Percentiles rank a stretch among this genome's conserved stretches.
phyloP scores from a whole-genome alignment of 2,329 filamentous ascomycete genomes.

The Diaporthe ilicicola region DNA sequence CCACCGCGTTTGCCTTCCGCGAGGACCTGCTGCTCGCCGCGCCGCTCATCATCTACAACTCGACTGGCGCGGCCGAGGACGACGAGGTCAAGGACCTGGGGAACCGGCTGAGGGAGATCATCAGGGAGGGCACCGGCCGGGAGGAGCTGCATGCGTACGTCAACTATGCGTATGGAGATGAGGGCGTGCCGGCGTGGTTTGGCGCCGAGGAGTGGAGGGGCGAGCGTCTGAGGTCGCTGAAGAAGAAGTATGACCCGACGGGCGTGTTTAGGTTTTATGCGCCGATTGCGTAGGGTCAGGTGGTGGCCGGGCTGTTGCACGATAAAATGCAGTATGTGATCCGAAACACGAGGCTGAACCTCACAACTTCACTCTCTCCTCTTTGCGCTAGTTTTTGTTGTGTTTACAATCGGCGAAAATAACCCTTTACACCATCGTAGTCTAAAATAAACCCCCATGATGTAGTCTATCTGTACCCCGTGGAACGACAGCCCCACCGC shows the following conservation, averaged over 20 bases:
- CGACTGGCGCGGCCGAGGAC: constrained; percentile 44
- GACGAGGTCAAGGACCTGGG: constrained; percentile 46
- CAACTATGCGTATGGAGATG: constrained; percentile 61
- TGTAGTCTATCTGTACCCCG: not conserved
- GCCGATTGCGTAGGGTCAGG: constrained; percentile 41
- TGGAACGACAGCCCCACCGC: not conserved
- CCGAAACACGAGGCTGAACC: not conserved
- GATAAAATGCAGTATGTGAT: not conserved
- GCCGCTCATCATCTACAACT: constrained; percentile 48
- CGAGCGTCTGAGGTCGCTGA: constrained; percentile 53
- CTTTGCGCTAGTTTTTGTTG: not conserved
- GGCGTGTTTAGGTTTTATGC: constrained; percentile 54
- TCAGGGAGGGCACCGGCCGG: constrained; percentile 46
- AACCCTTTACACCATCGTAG: not conserved
- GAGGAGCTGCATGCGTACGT: constrained; percentile 51
- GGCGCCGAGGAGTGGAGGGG: constrained; percentile 59
- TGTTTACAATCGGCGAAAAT: not conserved
- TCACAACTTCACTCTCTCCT: not conserved
- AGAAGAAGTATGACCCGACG: constrained; percentile 57
- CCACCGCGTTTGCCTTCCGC: constrained; percentile 57
- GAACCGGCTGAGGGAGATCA: constrained; percentile 47
- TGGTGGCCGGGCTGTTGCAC: not conserved
- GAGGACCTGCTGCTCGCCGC: constrained; percentile 45
- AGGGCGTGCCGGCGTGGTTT: constrained; percentile 53
- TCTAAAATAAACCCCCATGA: not conserved